Evolutionary conservation across 768 basidiomycete species (phyloP), one percentile per base, ranked within the genome.

Genomic region (Mycena maculata): DNA sequence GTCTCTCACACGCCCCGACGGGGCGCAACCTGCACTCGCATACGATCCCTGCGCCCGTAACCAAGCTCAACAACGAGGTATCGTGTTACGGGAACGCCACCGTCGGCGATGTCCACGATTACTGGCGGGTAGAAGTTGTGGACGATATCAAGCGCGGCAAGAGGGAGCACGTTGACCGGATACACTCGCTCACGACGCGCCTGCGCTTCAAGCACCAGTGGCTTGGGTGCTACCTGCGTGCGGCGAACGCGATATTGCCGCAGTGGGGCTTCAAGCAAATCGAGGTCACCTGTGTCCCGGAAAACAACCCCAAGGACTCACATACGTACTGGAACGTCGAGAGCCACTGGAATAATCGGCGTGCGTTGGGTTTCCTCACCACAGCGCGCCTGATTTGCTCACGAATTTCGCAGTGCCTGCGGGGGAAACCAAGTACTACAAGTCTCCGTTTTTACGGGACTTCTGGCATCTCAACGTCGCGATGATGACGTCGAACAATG

Each of bases 401-500:
- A 49, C 23, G 20, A n/a, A 25, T 23, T n/a, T 60, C 33, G 2
- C 73, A 98, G 94, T 99, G 12, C 95, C 96, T 13, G 73, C 88
- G 4, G 97, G 93, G 2, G 85, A 97, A 42, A 85, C 86, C 65
- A 96, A 93, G 74, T 87, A 90, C 63, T 98, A 97, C 81, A 85
- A 82, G 41, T 97, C 97, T 2, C 92, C 97, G 0, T 99, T 99
- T 86, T 81, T 97, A 49, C 90, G 93, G 56, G 97, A 99, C 81
- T 99, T 99, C 80, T 96, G 95, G 91, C 97, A 99, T 77, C 88
- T 99, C 62, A 99, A 99, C 75, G 95, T 99, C 27, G 98, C 96
- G 10, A 99, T 99, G 98, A 96, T 96, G 94, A 98, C 97, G 0
- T 98, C 98, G 6, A 99, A 99, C 83, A 99, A 99, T 75, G 97